Percentiles rank a stretch among this genome's conserved stretches.
phyloP scores from a whole-genome alignment of 371 early-diverging fungal genomes.

The Coemansia sp. region DNA sequence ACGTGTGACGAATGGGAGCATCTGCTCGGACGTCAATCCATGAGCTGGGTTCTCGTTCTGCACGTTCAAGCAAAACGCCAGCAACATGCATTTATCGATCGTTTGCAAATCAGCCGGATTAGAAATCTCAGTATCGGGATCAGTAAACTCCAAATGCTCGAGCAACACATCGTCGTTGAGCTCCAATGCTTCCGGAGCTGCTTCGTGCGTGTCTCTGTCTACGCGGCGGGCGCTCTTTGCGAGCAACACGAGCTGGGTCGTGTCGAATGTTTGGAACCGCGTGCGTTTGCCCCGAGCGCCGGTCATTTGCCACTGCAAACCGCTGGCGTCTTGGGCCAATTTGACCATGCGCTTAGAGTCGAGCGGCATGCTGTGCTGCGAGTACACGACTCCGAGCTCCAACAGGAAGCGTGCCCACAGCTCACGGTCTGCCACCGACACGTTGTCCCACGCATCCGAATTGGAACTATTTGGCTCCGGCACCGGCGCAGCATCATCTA shows the following conservation, averaged over 20 bases:
- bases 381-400: constrained; percentile 74
- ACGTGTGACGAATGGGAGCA: constrained; percentile 87
- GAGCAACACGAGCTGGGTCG: constrained; percentile 84
- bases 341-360: constrained; percentile 64
- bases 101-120: constrained; percentile 54
- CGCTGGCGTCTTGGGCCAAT: constrained; percentile 74
- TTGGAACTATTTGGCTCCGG: too few species aligned
- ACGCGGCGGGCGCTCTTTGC: constrained; percentile 69
- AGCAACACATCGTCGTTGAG: constrained; percentile 90
- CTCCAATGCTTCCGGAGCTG: constrained; percentile 66
- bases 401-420: constrained; percentile 67
- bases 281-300: constrained; percentile 91
- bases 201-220: constrained; percentile 19
- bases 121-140: constrained; percentile 33
- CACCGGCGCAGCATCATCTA: neutral
- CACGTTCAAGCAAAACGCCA: constrained; percentile 88
- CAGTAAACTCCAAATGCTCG: constrained; percentile 63
- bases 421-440: constrained; percentile 26
- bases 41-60: constrained; percentile 90
- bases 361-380: constrained; percentile 71
- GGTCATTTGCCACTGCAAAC: constrained; percentile 78
- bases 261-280: constrained; percentile 84
- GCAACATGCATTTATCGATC: constrained; percentile 85
- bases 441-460: constrained; percentile 11
- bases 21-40: constrained; percentile 89